phyloP scores from a whole-genome alignment of 441 rosid species.

The Pelargonium cotyledonis region DNA sequence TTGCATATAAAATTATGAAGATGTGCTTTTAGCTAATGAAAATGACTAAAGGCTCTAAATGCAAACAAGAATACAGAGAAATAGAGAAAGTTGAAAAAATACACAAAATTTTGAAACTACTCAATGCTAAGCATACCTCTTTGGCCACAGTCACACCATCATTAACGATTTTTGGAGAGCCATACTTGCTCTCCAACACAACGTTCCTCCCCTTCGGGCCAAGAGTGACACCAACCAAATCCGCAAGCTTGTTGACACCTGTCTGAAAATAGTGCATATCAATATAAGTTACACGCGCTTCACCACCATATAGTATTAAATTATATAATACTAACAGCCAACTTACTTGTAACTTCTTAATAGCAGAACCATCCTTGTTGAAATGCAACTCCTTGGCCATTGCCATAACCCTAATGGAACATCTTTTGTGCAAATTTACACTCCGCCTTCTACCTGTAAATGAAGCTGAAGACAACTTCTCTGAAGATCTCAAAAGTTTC shows the following conservation, averaged over 20 bases:
- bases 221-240: slow-evolving; percentile 91
- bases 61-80: too few species aligned
- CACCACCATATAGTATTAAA: neutral
- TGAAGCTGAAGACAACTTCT: slow-evolving; percentile 59
- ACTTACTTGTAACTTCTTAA: slow-evolving; percentile 82
- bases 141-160: slow-evolving; percentile 95
- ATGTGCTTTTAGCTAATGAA: too few species aligned
- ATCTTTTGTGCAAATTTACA: slow-evolving; percentile 37
- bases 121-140: slow-evolving; percentile 43
- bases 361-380: slow-evolving; percentile 85
- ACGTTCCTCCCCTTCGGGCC: slow-evolving; percentile 97
- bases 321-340: neutral
- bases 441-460: slow-evolving; percentile 47
- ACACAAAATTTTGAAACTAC: neutral
- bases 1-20: too few species aligned
- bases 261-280: slow-evolving; percentile 30
- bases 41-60: too few species aligned
- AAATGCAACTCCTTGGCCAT: slow-evolving; percentile 83
- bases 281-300: slow-evolving; percentile 1
- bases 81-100: neutral
- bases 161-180: slow-evolving; percentile 90
- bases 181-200: slow-evolving; percentile 96
- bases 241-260: slow-evolving; percentile 97
- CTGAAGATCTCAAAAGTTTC: slow-evolving; percentile 47
- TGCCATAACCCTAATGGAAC: slow-evolving; percentile 49